Evolutionary conservation across 2,329 filamentous ascomycete species (phyloP), one percentile per base, ranked within the genome.

Genomic region (Aotearoamyces nothofagi): DNA sequence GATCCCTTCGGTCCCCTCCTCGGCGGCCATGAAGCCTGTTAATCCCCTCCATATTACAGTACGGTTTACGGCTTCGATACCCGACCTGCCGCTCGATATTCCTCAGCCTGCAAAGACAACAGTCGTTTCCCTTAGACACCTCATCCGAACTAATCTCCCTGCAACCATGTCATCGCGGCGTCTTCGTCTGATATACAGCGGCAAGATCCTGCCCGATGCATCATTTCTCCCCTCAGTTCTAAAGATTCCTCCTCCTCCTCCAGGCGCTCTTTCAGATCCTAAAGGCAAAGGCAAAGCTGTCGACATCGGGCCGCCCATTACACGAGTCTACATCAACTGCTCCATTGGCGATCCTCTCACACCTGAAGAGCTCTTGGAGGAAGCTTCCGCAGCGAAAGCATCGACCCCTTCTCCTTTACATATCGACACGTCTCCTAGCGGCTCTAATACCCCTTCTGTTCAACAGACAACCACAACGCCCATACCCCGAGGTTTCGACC

Each of bases 181-280:
- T 19, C 69, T 96, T 17, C 82, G 87, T 34, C 72, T 98, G 39
- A 94, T 96, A 50, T 75, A 93, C 52, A 71, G 81, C 28, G 90
- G 90, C 36, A 84, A 81, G 47, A 78, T 92, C 34, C 73, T 96
- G 27, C 66, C 76, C 39, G 86, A 94, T 51, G 56, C 61, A 19
- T 64, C 69, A 7, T 66, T 79, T 5, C 62, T 98, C 15, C 63
- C 69, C 33, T 56, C 64, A 19, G 78, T 77, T 2, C 61, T 96
- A 26, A 72, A 69, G 34, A 56, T 78, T 1, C 65, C 71, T 0
- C 58, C 67, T 0, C 63, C 69, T 0, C 67, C 61, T 0, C 38
- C 39, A n/a, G 11, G 12, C 11, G 60, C 44, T 28, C 45, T 40
- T 17, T 39, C 45, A 16, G 48, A 51, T 40, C 44, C 42, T 15